phyloP scores from a whole-genome alignment of 257 asterid species.

The Galeopsis tetrahit region DNA sequence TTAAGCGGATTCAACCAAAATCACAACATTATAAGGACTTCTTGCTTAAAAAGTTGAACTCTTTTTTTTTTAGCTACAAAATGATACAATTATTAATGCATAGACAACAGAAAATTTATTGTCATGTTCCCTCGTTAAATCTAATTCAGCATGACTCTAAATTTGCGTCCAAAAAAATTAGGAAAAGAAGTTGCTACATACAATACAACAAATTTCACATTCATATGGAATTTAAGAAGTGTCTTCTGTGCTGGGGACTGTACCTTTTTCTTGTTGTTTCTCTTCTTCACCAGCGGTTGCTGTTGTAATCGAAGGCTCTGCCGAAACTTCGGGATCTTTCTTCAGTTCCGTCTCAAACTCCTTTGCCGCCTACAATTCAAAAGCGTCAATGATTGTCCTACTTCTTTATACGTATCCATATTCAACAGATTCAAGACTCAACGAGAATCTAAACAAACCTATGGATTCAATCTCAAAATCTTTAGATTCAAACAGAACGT shows the following conservation, averaged over 20 bases:
- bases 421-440: background rate
- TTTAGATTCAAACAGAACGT: no score
- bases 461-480: no score
- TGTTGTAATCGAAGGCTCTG: conserved; percentile 44
- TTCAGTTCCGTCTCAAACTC: conserved; percentile 86
- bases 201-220: conserved; percentile 17
- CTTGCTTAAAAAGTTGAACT: no score
- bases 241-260: conserved; percentile 46
- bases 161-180: background rate
- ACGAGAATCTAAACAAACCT: no score
- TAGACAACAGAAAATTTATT: no score
- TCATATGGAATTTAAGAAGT: conserved; percentile 37
- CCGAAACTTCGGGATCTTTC: conserved; percentile 59
- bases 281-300: conserved; percentile 45
- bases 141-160: conserved; percentile 7
- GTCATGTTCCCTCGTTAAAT: background rate
- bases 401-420: background rate
- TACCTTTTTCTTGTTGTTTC: conserved; percentile 39
- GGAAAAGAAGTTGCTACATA: conserved; percentile 1
- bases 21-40: no score
- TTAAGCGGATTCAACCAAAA: no score
- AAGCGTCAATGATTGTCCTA: conserved; percentile 8
- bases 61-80: no score
- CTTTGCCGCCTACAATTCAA: conserved; percentile 71
- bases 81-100: no score